These are phyloP conservation scores for Colletotrichum brevisporum DNA, from an alignment of 2,329 filamentous ascomycete species.

Conservation along the genomic window DNA sequence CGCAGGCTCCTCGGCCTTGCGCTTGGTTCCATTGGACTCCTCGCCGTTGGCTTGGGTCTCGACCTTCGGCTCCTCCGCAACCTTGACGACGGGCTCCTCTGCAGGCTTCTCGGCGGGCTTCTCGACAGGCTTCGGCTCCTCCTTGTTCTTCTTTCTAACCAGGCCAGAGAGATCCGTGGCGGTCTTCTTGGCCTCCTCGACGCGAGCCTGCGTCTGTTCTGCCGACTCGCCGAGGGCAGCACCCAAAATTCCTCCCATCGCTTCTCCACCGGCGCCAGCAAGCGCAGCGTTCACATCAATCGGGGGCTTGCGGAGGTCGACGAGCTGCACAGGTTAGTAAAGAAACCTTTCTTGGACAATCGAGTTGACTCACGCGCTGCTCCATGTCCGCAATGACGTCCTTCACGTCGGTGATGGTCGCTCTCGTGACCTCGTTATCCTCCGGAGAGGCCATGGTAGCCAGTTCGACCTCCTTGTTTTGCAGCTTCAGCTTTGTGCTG, in stretches of 20 bases:
- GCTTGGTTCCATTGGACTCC: conserved; percentile 62
- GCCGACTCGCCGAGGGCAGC: conserved; percentile 74
- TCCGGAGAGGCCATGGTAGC: conserved; percentile 74
- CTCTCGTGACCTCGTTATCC: conserved; percentile 74
- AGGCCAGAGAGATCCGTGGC: conserved; percentile 83
- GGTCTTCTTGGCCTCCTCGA: conserved; percentile 80
- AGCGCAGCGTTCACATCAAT: conserved; percentile 70
- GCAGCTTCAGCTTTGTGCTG: conserved; percentile 79
- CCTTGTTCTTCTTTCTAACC: conserved; percentile 78
- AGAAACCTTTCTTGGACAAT: background rate
- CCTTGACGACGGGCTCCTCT: conserved; percentile 29
- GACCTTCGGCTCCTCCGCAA: conserved; percentile 46
- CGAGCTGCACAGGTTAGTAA: conserved; percentile 62
- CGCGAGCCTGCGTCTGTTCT: conserved; percentile 71
- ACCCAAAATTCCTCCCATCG: conserved; percentile 73
- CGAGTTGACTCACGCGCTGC: conserved; percentile 69
- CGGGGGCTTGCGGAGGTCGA: conserved; percentile 77
- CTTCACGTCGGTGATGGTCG: conserved; percentile 79
- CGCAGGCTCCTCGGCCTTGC: conserved; percentile 65
- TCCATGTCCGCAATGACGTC: conserved; percentile 86
- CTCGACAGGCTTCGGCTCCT: conserved; percentile 45
- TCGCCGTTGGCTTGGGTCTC: conserved; percentile 44
- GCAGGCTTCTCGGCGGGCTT: conserved; percentile 36
- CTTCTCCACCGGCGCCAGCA: conserved; percentile 63
- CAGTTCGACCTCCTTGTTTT: conserved; percentile 78